Conservation (phyloP, 2,329 filamentous ascomycete genomes). For the Fusarium lyarnte region DNA sequence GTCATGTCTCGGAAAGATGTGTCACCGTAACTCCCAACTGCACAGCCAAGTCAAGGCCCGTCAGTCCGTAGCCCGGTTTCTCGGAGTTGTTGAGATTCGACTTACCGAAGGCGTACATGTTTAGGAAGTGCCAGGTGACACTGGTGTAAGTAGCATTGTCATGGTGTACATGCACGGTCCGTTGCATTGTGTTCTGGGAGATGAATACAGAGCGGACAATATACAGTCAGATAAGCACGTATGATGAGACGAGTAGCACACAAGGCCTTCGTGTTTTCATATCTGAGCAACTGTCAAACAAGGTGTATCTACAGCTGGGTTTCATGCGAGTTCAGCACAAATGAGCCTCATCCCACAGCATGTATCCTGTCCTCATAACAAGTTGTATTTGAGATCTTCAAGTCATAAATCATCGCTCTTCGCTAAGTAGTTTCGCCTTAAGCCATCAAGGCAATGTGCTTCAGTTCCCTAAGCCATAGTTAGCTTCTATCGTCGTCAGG, state of each 20-base stretch:
- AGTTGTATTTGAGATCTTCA: not conserved
- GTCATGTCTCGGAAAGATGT: not conserved
- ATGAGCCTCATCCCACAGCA: not conserved
- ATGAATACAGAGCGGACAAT: not conserved
- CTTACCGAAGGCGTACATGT: not conserved
- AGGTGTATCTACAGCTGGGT: not conserved
- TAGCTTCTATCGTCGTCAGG: not conserved
- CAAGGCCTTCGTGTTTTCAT: not conserved
- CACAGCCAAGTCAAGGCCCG: not conserved
- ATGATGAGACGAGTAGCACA: not conserved
- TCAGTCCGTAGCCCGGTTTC: not conserved
- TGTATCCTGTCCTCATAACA: not conserved
- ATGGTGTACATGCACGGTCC: not conserved
- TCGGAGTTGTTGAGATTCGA: not conserved
- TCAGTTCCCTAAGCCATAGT: constrained; percentile 55
- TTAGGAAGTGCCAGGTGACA: not conserved
- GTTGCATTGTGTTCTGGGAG: not conserved
- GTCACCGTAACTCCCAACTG: no score
- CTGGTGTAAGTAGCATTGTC: not conserved
- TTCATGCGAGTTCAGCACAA: not conserved
- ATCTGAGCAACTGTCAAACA: not conserved
- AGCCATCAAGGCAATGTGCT: constrained; percentile 63
- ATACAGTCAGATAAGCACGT: not conserved
- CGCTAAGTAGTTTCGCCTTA: constrained; percentile 33
- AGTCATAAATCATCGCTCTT: constrained; percentile 6